Conservation (phyloP, 345 rosid species). For the Populus simonii region DNA sequence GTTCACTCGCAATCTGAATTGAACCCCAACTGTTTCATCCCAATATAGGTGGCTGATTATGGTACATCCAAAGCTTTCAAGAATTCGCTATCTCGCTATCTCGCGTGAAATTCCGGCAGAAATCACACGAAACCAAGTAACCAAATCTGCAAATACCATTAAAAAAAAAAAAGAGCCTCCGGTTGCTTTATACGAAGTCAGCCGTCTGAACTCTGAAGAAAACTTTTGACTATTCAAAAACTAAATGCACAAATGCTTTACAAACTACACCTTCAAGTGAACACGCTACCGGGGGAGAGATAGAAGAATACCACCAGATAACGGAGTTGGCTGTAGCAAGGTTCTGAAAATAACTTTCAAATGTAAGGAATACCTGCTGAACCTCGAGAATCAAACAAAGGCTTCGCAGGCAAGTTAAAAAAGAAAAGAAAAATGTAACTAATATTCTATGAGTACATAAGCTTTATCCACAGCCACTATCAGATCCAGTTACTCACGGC, state of each 20-base stretch:
- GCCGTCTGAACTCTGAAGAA: not conserved
- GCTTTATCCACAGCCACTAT: slow-evolving; percentile 11
- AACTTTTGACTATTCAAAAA: no score
- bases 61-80: not conserved
- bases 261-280: not conserved
- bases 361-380: not conserved
- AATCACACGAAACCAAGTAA: not conserved
- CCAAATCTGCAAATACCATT: not conserved
- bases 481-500: slow-evolving; percentile 52
- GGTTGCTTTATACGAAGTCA: not conserved
- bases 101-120: not conserved
- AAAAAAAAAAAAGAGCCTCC: no score
- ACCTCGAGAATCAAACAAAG: not conserved
- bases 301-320: not conserved
- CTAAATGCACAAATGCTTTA: not conserved
- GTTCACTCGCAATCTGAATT: not conserved
- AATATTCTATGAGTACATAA: not conserved
- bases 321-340: not conserved
- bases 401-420: not conserved
- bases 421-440: no score
- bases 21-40: not conserved
- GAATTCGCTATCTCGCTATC: not conserved
- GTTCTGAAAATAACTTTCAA: not conserved
- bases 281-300: not conserved
- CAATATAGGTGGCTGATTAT: no score